Percentiles rank a stretch among this genome's conserved stretches.
These are phyloP conservation scores for Tilletia caries DNA, from an alignment of 1,284 basidiomycete species.

Conservation along the genomic window DNA sequence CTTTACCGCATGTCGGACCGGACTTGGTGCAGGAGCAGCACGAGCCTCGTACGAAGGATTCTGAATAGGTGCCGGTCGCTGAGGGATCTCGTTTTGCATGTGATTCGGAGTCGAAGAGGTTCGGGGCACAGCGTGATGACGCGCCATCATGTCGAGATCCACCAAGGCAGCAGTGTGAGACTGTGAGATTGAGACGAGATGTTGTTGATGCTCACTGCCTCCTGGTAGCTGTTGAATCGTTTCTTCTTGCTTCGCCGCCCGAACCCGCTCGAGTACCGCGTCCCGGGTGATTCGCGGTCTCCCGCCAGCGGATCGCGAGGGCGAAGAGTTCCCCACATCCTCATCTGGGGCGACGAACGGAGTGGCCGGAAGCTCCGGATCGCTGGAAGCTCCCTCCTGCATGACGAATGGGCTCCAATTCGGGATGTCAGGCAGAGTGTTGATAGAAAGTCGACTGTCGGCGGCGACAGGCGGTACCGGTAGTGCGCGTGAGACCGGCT, in stretches of 20 bases:
- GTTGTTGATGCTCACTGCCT: neutral
- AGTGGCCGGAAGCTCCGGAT: neutral
- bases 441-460: neutral
- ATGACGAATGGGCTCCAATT: conserved; percentile 45
- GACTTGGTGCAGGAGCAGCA: conserved; percentile 32
- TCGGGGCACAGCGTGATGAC: neutral
- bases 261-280: conserved; percentile 46
- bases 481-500: neutral
- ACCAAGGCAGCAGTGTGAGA: conserved; percentile 1
- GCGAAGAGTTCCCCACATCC: no score
- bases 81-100: neutral
- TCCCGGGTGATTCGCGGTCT: conserved; percentile 51
- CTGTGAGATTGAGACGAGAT: neutral
- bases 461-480: conserved; percentile 1
- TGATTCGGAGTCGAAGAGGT: neutral
- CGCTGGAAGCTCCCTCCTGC: conserved; percentile 12
- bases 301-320: conserved; percentile 14
- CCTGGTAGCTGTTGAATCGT: neutral
- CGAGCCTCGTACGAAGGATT: conserved; percentile 22
- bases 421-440: conserved; percentile 38
- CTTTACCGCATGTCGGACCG: conserved; percentile 27
- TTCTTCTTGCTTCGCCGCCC: conserved; percentile 30
- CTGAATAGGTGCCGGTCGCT: neutral
- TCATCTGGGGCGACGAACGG: neutral
- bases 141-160: neutral